Base-by-base conservation (phyloP, 331 rosid species). In the Spiraea crenata region DNA sequence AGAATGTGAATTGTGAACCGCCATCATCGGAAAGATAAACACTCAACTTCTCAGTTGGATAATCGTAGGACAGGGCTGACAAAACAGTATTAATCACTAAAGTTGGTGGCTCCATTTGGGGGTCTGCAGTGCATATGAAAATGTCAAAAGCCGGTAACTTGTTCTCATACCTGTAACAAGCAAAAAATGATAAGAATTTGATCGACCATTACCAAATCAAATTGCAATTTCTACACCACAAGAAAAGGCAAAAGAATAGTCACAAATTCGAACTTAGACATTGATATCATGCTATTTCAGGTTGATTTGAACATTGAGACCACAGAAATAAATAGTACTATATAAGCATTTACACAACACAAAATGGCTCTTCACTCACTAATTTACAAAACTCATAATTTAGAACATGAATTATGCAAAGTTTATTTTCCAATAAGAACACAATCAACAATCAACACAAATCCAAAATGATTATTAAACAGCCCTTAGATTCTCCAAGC, bases 21-120 rank as follows among this genome's bases (percentile, higher is more conserved):
- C 95, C 95, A 57, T 90, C 97, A 39, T 90, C 95, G 16, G 97
- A 86, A 64, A 90, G 79, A 69, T 90, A 88, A 44, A 88, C 78
- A 61, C 74, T 72, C 59, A 90, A 35, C 74, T 86, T 90, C 16
- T 83, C 77, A 3, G 89, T 48, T 39, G 95, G 92, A 55, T 88
- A 88, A 57, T 88, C 80, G 65, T 71, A 88, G 0, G 89, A 63
- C 88, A 90, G 80, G 0, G 76, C 83, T 2, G 93, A 83, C 63
- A 90, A 76, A 0, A 90, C 77, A 7, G 91, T 90, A 85, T 72
- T 90, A 11, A 90, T 72, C 86, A 86, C 91, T 78, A 88, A 57
- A 0, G 35, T 63, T 64, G 93, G 93, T n/a, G 93, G 88, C 77
- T 88, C 96, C 70, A 88, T 45, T 20, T 0, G 65, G n/a, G 90